phyloP scores from a whole-genome alignment of 192 early-diverging fungal genomes.

The Gigaspora rosea region DNA sequence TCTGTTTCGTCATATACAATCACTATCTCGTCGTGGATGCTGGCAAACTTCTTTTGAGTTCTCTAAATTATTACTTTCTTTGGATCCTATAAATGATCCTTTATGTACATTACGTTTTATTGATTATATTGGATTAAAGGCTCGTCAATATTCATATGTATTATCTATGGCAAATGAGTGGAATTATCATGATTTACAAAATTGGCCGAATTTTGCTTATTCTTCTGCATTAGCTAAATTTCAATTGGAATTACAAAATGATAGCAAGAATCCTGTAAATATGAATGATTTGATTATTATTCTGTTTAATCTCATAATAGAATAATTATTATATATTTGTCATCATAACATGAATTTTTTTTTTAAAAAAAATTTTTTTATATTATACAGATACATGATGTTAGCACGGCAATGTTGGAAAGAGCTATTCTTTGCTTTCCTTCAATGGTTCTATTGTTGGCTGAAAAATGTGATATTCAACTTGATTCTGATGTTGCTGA shows the following conservation, averaged over 20 bases:
- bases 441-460: constrained; percentile 58
- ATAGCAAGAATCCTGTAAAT: neutral
- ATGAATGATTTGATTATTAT: neutral
- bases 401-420: constrained; percentile 61
- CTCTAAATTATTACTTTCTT: constrained; percentile 63
- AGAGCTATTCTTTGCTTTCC: constrained; percentile 77
- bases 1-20: constrained; percentile 82
- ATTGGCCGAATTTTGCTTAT: constrained; percentile 73
- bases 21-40: constrained; percentile 83
- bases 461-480: constrained; percentile 64
- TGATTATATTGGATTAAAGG: constrained; percentile 85
- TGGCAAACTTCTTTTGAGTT: constrained; percentile 94
- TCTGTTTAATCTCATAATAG: constrained; percentile 11
- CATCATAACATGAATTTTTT: too few relatives aligned
- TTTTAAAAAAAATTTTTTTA: constrained; percentile 15
- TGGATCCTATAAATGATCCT: constrained; percentile 80
- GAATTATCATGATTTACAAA: constrained; percentile 24
- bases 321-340: too few relatives aligned
- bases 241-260: constrained; percentile 61
- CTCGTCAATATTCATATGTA: constrained; percentile 69
- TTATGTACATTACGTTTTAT: constrained; percentile 73
- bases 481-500: constrained; percentile 57
- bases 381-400: constrained; percentile 30
- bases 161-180: constrained; percentile 33
- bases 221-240: constrained; percentile 76